Conservation (phyloP, 2,329 filamentous ascomycete species). For the Plectosphaerella cucumerina region DNA sequence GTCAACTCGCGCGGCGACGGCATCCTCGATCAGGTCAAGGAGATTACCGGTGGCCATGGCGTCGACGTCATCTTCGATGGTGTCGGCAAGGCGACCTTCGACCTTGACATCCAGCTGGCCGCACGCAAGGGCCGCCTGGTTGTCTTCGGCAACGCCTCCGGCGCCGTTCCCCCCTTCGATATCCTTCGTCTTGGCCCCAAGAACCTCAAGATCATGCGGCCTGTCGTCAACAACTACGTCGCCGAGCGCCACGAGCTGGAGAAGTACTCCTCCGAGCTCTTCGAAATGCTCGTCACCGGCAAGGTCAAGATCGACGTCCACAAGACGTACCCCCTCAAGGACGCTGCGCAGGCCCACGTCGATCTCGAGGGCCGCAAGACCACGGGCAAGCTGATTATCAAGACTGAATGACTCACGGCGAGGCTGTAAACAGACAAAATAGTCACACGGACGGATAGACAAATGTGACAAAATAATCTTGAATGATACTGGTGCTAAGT, state of each 20-base stretch:
- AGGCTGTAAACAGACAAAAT: neutral
- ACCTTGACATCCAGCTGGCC: conserved; percentile 68
- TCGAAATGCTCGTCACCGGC: conserved; percentile 63
- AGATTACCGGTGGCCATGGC: conserved; percentile 69
- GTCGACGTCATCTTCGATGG: conserved; percentile 79
- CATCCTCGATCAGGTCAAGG: conserved; percentile 54
- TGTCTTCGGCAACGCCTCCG: conserved; percentile 77
- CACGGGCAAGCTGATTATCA: conserved; percentile 76
- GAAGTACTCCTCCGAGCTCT: conserved; percentile 66
- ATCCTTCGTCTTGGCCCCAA: conserved; percentile 60
- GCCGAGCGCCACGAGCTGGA: conserved; percentile 66
- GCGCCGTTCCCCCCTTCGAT: conserved; percentile 67
- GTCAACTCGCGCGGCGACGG: conserved; percentile 64
- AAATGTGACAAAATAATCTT: too few relatives aligned
- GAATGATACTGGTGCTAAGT: too few relatives aligned
- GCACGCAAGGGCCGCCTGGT: conserved; percentile 74
- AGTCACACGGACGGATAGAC: too few relatives aligned
- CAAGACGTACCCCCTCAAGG: conserved; percentile 70
- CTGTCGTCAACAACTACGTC: conserved; percentile 68
- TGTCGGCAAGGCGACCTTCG: conserved; percentile 81
- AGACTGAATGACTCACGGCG: conserved; percentile 40
- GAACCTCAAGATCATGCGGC: conserved; percentile 73
- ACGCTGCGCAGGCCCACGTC: conserved; percentile 66
- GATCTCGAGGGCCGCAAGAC: conserved; percentile 82
- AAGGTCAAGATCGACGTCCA: conserved; percentile 72